A percentile compares a stretch with the other conserved stretches of the same genome.
These are phyloP conservation scores for Cordyceps cicadae DNA, from an alignment of 2,329 filamentous ascomycete species.

Conservation along the genomic window DNA sequence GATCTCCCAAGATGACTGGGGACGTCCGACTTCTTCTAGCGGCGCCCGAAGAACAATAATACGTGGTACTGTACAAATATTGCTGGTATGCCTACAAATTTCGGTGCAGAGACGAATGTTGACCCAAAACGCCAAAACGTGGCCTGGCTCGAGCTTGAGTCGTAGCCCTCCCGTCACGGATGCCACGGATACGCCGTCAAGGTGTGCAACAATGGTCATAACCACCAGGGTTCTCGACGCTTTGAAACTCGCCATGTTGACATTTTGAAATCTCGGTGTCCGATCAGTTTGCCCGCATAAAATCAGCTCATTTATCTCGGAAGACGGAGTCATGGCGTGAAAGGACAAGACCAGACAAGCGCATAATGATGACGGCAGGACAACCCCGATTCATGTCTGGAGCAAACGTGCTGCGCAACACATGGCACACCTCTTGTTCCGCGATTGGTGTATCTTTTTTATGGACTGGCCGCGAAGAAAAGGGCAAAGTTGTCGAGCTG, in stretches of 20 bases:
- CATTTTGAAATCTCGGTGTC: background rate
- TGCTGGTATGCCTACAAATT: background rate
- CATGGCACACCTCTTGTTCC: conserved; percentile 3
- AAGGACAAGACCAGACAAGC: background rate
- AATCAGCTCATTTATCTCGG: background rate
- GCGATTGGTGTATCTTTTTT: background rate
- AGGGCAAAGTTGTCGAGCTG: background rate
- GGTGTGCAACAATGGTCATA: background rate
- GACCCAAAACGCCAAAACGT: background rate
- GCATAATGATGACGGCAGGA: background rate
- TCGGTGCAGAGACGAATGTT: background rate
- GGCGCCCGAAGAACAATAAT: background rate
- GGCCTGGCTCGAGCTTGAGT: background rate
- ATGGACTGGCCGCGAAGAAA: background rate
- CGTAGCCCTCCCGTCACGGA: background rate
- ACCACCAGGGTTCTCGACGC: background rate
- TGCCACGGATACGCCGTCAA: background rate
- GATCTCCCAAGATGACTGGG: background rate
- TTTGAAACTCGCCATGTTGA: background rate
- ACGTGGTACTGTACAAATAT: background rate
- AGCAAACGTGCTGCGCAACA: background rate
- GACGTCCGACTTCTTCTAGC: background rate
- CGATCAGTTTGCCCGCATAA: background rate
- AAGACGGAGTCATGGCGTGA: background rate
- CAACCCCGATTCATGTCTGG: background rate